Base-by-base conservation (phyloP, 2,329 filamentous ascomycete species). In the Periconia digitata region DNA sequence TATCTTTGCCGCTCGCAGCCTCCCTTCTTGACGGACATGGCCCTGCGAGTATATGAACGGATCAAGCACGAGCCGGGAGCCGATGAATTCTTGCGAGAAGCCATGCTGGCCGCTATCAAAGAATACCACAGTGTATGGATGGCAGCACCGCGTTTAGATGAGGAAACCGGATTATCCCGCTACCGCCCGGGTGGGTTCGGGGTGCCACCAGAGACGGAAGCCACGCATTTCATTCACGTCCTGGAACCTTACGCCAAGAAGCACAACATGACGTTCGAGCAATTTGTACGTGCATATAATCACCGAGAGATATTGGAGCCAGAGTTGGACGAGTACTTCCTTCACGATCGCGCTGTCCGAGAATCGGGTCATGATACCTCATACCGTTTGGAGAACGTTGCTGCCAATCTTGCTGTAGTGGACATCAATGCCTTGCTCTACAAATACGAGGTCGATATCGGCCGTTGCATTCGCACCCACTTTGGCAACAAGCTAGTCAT, bases 311-410 rank as follows among this genome's bases (percentile, higher is more conserved):
- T 99, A 21, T 72, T 79, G 40, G 92, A 97, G 74, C 91, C 92
- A 0, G 90, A 95, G 54, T 79, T 99, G 13, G 94, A 99, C 64
- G 85, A 92, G 40, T 99, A 97, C 74, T 97, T 97, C 75, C 76
- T 95, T 66, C 94, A 99, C 70, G 94, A 99, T 69, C 88, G 94
- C 50, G 92, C 92, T 2, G 92, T 97, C 27, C 87, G 94, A 58
- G 94, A 99, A 72, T 96, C 92, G 16, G 94, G 94, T 12, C 94
- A 99, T 71, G 94, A 99, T 69, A 99, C 94, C 2, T 89, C 89
- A 15, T 97, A 97, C 73, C 89, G 94, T 16, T 80, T 99, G 17
- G 94, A 97, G 73, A 86, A 85, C 40, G 81, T 95, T 20, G 67
- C 67, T 34, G 94, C 90, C 10, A 85, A 96, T 66, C 78, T 97